Percentiles rank a stretch among this genome's conserved stretches.
phyloP scores from a whole-genome alignment of 805 yeast genomes.

The Wickerhamiella qilinensis region DNA sequence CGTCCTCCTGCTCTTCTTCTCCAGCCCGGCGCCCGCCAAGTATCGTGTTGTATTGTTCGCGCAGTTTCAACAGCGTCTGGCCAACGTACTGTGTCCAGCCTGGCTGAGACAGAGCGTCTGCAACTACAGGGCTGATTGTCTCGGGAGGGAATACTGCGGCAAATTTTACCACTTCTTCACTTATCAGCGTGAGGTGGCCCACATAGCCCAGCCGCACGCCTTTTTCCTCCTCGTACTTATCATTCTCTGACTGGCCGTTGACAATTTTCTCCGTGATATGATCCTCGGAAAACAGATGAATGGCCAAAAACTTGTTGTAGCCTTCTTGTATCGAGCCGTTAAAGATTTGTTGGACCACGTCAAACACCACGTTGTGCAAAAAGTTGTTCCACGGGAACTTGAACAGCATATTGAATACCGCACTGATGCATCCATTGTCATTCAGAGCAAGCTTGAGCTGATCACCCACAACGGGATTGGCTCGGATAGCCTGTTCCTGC shows the following conservation, averaged over 20 bases:
- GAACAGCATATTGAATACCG: constrained; percentile 61
- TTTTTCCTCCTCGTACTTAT: constrained; percentile 39
- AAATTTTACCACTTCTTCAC: constrained; percentile 92
- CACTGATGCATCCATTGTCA: constrained; percentile 53
- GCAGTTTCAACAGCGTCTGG: constrained; percentile 66
- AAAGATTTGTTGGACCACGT: constrained; percentile 83
- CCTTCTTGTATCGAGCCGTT: constrained; percentile 78
- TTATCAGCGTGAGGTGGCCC: constrained; percentile 90
- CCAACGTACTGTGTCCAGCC: constrained; percentile 75
- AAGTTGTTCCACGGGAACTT: constrained; percentile 93
- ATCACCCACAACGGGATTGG: constrained; percentile 70
- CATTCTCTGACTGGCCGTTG: constrained; percentile 44
- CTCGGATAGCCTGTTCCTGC: constrained; percentile 25
- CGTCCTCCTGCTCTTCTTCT: constrained; percentile 20
- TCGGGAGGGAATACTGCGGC: constrained; percentile 43
- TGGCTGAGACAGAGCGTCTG: constrained; percentile 30
- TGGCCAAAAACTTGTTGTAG: constrained; percentile 60
- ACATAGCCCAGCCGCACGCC: constrained; percentile 76
- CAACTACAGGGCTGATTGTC: constrained; percentile 37
- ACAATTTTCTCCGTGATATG: constrained; percentile 41
- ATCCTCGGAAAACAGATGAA: constrained; percentile 55
- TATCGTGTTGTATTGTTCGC: constrained; percentile 88
- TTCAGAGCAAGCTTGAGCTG: constrained; percentile 63
- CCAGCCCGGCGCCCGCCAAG: constrained; percentile 55
- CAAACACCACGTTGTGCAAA: constrained; percentile 93